Evolutionary conservation across 1,139 yeast genomes (phyloP), one percentile per base, ranked within the genome.

Genomic region (Groenewaldozyma sp.): DNA sequence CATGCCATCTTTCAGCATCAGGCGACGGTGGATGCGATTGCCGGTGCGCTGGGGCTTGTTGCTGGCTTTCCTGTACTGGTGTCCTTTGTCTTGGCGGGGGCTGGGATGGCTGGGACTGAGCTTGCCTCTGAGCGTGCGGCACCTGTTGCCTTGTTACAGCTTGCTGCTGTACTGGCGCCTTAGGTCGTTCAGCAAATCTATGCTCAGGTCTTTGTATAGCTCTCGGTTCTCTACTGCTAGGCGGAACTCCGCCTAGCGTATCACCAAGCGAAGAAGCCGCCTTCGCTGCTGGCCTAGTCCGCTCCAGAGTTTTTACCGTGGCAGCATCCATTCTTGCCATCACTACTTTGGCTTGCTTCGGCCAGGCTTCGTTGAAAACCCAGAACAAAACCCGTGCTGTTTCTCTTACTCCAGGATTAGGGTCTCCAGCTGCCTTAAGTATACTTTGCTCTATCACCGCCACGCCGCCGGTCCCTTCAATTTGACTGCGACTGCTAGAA

Each of bases 331-430:
- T 54, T 28, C 59, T 62, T 5, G 54, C 54, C 28, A 71, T 52
- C 5, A 73, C 47, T 10, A 59, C 62, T 1, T 66, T 70, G 4
- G 64, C 64, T 1, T 48, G 48, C 9, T 54, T 53, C 0, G 78
- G 74, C 62, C 71, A 75, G 2, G 65, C 50, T 31, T 67, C 67
- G 49, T 71, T 69, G 45, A 75, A 73, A 17, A 74, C 67, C 95
- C 95, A 87, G 53, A 73, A 88, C 0, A 87, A 70, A 7, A 67
- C 66, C 54, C 95, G 73, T 63, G 82, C 83, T 0, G 76, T 67
- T 51, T 78, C 94, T 45, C 96, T 70, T 0, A 84, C 96, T 0
- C 71, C 66, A 0, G 93, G 87, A 44, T 82, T 82, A 0, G 95
- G 84, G 59, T 91, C 97, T 1, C 74, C 61, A 2, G 91, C 64